Percentiles rank a stretch among this genome's conserved stretches.
Conservation (phyloP, 179 eudicot genomes). For the Camellia oleifera region DNA sequence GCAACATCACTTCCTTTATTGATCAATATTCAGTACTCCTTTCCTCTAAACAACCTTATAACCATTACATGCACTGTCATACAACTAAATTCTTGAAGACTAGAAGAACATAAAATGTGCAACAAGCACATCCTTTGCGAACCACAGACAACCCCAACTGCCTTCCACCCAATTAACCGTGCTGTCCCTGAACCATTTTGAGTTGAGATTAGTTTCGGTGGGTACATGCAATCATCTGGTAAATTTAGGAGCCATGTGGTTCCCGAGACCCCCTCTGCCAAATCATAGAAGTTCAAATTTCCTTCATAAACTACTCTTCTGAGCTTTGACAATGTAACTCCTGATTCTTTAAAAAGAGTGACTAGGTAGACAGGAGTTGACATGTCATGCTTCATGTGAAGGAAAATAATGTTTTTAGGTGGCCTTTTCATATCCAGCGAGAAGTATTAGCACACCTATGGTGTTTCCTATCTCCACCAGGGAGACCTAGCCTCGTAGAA, state of each 20-base stretch:
- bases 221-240: neutral
- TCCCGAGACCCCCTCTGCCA: neutral
- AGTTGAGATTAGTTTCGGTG: neutral
- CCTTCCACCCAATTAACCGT: neutral
- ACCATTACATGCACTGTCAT: no score
- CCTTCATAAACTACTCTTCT: neutral
- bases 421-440: slow-evolving; percentile 1
- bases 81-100: no score
- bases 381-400: neutral
- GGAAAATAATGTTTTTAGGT: neutral
- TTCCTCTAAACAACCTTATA: neutral
- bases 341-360: neutral
- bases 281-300: slow-evolving; percentile 6
- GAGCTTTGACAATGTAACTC: neutral
- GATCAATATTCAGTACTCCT: neutral
- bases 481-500: slow-evolving; percentile 77
- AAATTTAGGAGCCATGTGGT: neutral
- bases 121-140: neutral
- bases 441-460: neutral
- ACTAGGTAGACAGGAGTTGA: neutral
- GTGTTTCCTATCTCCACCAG: slow-evolving; percentile 74
- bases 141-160: neutral
- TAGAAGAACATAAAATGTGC: neutral
- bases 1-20: neutral
- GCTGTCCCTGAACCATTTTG: slow-evolving; percentile 2